Evolutionary conservation across 352 stramenopile species (phyloP).

Genomic region (Pythium folliculosum): DNA sequence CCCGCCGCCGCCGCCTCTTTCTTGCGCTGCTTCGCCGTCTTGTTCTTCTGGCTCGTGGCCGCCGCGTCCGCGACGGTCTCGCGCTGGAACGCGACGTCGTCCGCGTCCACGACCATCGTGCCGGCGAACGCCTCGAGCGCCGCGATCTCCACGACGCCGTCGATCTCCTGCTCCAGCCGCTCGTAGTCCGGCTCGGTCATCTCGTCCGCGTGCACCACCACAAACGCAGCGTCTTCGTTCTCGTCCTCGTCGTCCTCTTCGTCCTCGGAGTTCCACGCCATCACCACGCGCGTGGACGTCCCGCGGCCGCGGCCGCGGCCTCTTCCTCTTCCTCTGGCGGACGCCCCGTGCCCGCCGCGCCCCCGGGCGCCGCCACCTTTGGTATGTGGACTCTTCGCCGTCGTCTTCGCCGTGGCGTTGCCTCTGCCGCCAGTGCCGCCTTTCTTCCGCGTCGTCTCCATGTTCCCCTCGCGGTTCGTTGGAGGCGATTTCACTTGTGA

Average conservation of each 20-base stretch:
- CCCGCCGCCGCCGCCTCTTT: constrained; percentile 4
- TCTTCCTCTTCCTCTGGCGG: constrained; percentile 22
- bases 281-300: constrained; percentile 1
- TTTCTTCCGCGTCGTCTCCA: constrained; percentile 3
- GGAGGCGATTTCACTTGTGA: constrained; percentile 10
- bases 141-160: constrained; percentile 21
- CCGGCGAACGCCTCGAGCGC: constrained; percentile 27
- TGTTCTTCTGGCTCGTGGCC: neutral
- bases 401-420: neutral
- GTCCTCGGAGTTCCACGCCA: constrained; percentile 13
- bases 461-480: neutral
- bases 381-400: neutral
- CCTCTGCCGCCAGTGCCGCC: neutral
- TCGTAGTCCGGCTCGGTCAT: constrained; percentile 25
- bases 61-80: constrained; percentile 3
- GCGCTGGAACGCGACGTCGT: constrained; percentile 23
- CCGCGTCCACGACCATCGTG: constrained; percentile 29
- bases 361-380: neutral
- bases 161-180: constrained; percentile 26
- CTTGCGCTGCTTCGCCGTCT: constrained; percentile 24
- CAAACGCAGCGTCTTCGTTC: neutral
- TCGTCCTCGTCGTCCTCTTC: neutral
- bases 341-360: constrained; percentile 3
- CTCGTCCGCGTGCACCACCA: neutral
- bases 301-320: constrained; percentile 9